Percentiles rank a stretch among this genome's conserved stretches.
These are phyloP conservation scores for Chenopodium suecicum DNA, from an alignment of 148 eudicot species.

Conservation along the genomic window DNA sequence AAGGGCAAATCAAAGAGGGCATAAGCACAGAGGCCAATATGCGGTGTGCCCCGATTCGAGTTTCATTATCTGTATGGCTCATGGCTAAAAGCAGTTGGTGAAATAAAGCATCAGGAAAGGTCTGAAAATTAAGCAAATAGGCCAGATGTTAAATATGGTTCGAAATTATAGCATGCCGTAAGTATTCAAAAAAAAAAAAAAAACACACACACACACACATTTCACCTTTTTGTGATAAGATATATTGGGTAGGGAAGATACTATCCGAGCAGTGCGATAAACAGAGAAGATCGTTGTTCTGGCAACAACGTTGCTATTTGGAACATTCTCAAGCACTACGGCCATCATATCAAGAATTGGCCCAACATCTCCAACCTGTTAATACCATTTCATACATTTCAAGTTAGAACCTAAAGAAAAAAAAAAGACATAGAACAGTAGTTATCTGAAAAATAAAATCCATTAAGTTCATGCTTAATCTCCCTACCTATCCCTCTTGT, in stretches of 20 bases:
- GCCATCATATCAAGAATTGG: constrained; percentile 91
- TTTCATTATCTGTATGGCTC: constrained; percentile 81
- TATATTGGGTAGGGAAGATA: constrained; percentile 59
- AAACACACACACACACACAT: background rate
- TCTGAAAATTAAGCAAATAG: constrained; percentile 40
- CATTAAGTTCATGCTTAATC: background rate
- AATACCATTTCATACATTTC: constrained; percentile 9
- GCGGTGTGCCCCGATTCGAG: constrained; percentile 67
- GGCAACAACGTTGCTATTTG: constrained; percentile 46
- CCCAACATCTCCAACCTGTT: constrained; percentile 81
- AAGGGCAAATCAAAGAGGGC: constrained; percentile 62
- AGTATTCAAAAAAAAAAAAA: constrained; percentile 8
- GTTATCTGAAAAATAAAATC: background rate
- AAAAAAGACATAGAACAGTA: background rate
- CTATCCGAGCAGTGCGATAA: constrained; percentile 63
- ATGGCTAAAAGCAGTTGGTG: constrained; percentile 81
- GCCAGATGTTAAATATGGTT: constrained; percentile 18
- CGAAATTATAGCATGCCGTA: background rate
- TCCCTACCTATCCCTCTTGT: background rate
- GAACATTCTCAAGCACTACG: constrained; percentile 68
- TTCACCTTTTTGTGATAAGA: constrained; percentile 71
- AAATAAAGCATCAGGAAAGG: constrained; percentile 81
- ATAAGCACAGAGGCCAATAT: constrained; percentile 64
- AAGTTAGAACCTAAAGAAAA: background rate
- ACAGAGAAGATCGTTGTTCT: constrained; percentile 59